These are phyloP conservation scores for Biscogniauxia sp. DNA, from an alignment of 2,329 filamentous ascomycete genomes.

Conservation along the genomic window DNA sequence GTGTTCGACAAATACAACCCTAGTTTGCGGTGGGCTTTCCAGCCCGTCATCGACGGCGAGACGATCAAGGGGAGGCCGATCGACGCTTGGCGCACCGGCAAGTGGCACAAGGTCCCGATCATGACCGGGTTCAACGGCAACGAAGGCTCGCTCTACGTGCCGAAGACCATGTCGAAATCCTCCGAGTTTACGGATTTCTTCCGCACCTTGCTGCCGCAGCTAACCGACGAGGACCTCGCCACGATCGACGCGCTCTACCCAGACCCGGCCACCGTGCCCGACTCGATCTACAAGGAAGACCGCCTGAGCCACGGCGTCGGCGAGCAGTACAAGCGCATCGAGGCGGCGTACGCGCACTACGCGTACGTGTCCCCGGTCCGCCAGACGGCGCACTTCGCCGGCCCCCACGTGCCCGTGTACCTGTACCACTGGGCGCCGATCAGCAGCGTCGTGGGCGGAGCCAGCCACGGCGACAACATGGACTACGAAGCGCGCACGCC, in stretches of 20 bases:
- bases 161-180: conserved; percentile 33
- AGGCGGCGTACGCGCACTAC: conserved; percentile 54
- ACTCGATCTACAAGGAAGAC: conserved; percentile 39
- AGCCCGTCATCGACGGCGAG: conserved; percentile 47
- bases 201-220: conserved; percentile 37
- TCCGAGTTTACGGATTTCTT: conserved; percentile 39
- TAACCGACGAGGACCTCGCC: conserved; percentile 34
- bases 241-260: conserved; percentile 39
- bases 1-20: conserved; percentile 36
- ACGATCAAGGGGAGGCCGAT: conserved; percentile 28
- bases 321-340: conserved; percentile 51
- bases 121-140: conserved; percentile 44
- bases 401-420: conserved; percentile 40
- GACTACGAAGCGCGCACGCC: conserved; percentile 44
- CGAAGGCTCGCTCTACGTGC: conserved; percentile 43
- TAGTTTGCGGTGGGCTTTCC: conserved; percentile 47
- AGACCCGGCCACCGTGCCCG: conserved; percentile 31
- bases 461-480: conserved; percentile 48
- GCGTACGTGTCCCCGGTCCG: conserved; percentile 52
- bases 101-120: conserved; percentile 36
- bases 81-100: conserved; percentile 23
- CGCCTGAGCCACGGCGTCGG: conserved; percentile 38
- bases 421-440: conserved; percentile 55
- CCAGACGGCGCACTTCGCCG: conserved; percentile 46
- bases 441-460: conserved; percentile 41